Evolutionary conservation across 2,329 filamentous ascomycete species (phyloP).

Genomic region (Verticillium tricorpus): DNA sequence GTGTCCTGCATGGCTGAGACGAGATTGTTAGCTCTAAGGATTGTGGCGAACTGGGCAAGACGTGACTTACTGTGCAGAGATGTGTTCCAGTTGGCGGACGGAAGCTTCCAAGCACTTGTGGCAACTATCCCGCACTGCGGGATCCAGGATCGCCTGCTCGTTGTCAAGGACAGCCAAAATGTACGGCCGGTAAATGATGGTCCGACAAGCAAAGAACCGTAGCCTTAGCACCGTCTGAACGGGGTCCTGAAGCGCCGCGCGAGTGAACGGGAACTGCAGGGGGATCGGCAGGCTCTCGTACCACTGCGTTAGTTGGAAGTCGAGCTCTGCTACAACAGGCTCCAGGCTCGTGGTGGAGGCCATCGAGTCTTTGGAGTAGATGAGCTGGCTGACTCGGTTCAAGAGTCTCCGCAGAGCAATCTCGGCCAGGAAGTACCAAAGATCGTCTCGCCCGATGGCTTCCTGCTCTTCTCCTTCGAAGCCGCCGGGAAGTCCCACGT

Average conservation of each 20-base stretch:
- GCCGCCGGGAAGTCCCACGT: conserved; percentile 70
- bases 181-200: conserved; percentile 82
- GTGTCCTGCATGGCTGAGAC: conserved; percentile 67
- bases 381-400: conserved; percentile 74
- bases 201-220: conserved; percentile 79
- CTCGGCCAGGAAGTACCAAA: conserved; percentile 84
- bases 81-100: conserved; percentile 73
- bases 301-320: conserved; percentile 81
- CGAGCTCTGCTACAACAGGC: conserved; percentile 73
- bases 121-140: conserved; percentile 70
- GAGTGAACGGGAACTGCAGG: conserved; percentile 72
- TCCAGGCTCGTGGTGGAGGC: conserved; percentile 69
- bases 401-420: conserved; percentile 73
- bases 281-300: conserved; percentile 72
- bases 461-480: conserved; percentile 68
- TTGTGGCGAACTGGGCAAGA: conserved; percentile 1
- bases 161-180: conserved; percentile 77
- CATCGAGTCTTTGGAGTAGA: conserved; percentile 70
- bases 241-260: conserved; percentile 62
- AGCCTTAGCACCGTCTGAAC: conserved; percentile 76
- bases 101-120: conserved; percentile 78
- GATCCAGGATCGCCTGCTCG: conserved; percentile 67
- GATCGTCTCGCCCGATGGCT: conserved; percentile 65
- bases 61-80: conserved; percentile 64
- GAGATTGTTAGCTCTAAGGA: conserved; percentile 30